Conservation (phyloP, 2,329 filamentous ascomycete genomes). For the Aspergillus arachidicola region DNA sequence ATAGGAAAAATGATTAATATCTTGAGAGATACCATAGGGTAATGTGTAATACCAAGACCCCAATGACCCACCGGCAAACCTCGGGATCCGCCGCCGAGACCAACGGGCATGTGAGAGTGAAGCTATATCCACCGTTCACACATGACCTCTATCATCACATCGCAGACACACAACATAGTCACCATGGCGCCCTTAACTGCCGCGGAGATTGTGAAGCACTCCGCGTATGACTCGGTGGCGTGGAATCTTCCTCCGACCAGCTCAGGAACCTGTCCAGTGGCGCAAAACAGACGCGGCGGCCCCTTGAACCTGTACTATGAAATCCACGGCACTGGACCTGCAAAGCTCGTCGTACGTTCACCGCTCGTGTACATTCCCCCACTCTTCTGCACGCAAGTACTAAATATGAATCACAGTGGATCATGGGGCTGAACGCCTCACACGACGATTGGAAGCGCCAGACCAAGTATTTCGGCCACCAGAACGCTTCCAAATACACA, state of each 20-base stretch:
- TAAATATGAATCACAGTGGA: constrained; percentile 56
- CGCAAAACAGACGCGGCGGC: constrained; percentile 66
- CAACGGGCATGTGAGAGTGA: neutral
- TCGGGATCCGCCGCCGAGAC: neutral
- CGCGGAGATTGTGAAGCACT: constrained; percentile 34
- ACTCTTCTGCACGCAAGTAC: neutral
- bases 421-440: constrained; percentile 76
- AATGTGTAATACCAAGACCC: neutral
- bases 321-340: constrained; percentile 73
- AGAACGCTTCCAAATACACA: constrained; percentile 66
- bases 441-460: constrained; percentile 78
- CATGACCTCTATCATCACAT: neutral
- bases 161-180: neutral
- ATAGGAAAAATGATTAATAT: neutral
- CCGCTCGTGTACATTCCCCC: neutral
- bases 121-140: neutral
- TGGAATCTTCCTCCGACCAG: constrained; percentile 63
- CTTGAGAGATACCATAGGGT: neutral
- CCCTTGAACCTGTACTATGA: constrained; percentile 78
- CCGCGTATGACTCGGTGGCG: constrained; percentile 32
- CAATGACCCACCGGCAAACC: neutral
- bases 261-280: constrained; percentile 65
- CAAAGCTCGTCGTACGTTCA: constrained; percentile 69
- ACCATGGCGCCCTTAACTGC: constrained; percentile 32
- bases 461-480: constrained; percentile 79